A percentile compares a stretch with the other conserved stretches of the same genome.
Evolutionary conservation across 768 basidiomycete species (phyloP).

Genomic region (Gloeopeniophorella convolvens): DNA sequence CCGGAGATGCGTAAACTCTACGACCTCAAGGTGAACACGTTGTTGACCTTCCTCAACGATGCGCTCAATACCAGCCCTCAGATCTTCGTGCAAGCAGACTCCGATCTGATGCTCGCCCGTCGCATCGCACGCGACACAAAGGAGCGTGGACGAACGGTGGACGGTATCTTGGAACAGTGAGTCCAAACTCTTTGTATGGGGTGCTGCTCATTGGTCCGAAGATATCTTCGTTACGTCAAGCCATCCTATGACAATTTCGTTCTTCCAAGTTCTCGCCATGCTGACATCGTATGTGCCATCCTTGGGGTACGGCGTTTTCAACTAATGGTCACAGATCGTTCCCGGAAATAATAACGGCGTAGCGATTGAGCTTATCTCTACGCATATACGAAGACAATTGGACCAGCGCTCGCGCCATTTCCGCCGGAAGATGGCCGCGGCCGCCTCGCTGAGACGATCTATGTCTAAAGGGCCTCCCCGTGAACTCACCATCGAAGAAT

Average conservation of each 20-base stretch:
- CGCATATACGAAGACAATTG: slow-evolving; percentile 82
- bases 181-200: slow-evolving; percentile 19
- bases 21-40: slow-evolving; percentile 71
- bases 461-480: slow-evolving; percentile 19
- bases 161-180: slow-evolving; percentile 86
- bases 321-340: slow-evolving; percentile 64
- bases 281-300: slow-evolving; percentile 65
- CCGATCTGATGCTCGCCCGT: slow-evolving; percentile 95
- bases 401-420: slow-evolving; percentile 71
- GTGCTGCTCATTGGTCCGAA: slow-evolving; percentile 25
- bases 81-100: slow-evolving; percentile 90
- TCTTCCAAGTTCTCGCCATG: slow-evolving; percentile 75
- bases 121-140: slow-evolving; percentile 82
- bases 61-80: slow-evolving; percentile 23
- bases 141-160: slow-evolving; percentile 80
- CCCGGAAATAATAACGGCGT: slow-evolving; percentile 86
- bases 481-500: slow-evolving; percentile 33
- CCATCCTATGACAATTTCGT: slow-evolving; percentile 94
- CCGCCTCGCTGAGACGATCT: slow-evolving; percentile 27
- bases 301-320: neutral
- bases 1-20: slow-evolving; percentile 72
- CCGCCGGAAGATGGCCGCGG: slow-evolving; percentile 64
- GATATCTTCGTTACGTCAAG: slow-evolving; percentile 93
- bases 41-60: neutral
- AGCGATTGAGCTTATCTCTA: slow-evolving; percentile 89